These are phyloP conservation scores for Miscanthus sacchariflorus DNA, from an alignment of 202 grass and related monocot species.

Conservation along the genomic window DNA sequence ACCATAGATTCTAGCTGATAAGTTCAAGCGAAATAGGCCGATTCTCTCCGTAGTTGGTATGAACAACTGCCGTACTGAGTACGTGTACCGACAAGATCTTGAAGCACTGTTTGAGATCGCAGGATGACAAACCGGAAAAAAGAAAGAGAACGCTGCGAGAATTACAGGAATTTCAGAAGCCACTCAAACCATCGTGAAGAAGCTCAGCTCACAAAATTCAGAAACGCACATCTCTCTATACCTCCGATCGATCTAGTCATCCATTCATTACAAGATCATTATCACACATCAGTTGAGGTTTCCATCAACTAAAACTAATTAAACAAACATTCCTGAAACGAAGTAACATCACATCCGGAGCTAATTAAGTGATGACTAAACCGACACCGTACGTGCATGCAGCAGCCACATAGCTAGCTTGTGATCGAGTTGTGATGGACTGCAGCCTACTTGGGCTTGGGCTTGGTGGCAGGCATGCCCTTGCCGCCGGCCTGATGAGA, in stretches of 20 bases:
- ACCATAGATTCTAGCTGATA: too few relatives aligned
- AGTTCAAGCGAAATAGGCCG: too few relatives aligned
- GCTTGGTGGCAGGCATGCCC: conserved; percentile 32
- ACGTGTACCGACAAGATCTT: conserved; percentile 1
- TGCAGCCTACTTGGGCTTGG: conserved; percentile 18
- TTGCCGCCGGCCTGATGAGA: conserved; percentile 48
- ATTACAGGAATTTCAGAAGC: neutral
- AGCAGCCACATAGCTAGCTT: neutral
- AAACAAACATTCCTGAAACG: conserved; percentile 1
- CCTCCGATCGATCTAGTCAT: neutral
- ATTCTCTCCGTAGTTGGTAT: too few relatives aligned
- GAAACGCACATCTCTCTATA: neutral
- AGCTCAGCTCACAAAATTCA: neutral
- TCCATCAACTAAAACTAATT: conserved; percentile 11
- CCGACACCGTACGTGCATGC: neutral
- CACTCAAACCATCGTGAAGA: neutral
- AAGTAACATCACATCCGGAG: conserved; percentile 9
- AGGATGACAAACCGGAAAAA: too few relatives aligned
- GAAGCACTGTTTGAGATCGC: neutral
- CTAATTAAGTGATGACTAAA: conserved; percentile 19
- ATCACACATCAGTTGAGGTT: neutral
- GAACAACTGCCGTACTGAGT: too few relatives aligned
- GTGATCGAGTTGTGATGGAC: neutral
- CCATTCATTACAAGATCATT: conserved; percentile 5
- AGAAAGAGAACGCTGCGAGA: neutral